phyloP scores from a whole-genome alignment of 1,139 yeast genomes.

The Yamadazyma friedrichii region DNA sequence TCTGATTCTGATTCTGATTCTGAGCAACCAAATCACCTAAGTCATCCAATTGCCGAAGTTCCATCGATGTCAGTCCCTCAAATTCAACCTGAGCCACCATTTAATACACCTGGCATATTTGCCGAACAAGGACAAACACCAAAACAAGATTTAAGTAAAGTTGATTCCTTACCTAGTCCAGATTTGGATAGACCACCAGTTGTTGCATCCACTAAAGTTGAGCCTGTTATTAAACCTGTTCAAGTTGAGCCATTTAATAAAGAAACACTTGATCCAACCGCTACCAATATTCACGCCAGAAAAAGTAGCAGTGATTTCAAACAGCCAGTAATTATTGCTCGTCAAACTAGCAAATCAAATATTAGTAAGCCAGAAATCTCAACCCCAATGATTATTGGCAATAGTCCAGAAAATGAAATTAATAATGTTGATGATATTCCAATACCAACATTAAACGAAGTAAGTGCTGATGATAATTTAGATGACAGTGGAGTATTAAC shows the following conservation, averaged over 20 bases:
- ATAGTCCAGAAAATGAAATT: not conserved
- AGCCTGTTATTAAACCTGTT: too few relatives aligned
- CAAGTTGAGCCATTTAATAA: not conserved
- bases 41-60: not conserved
- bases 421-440: conserved; percentile 8
- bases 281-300: not conserved
- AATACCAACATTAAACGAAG: conserved; percentile 15
- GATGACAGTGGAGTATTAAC: conserved; percentile 10
- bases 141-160: too few relatives aligned
- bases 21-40: not conserved
- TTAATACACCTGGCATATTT: not conserved
- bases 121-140: not conserved
- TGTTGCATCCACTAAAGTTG: too few relatives aligned
- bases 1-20: not conserved
- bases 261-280: not conserved
- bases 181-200: not conserved
- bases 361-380: conserved; percentile 5
- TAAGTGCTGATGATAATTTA: conserved; percentile 11
- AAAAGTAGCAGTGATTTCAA: conserved; percentile 4
- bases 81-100: conserved; percentile 9
- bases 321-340: conserved; percentile 3
- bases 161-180: conserved; percentile 3
- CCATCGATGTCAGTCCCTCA: conserved; percentile 9
- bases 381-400: not conserved
- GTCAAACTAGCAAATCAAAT: conserved; percentile 5